phyloP scores from a whole-genome alignment of 768 basidiomycete genomes.

The Suillus hirtellus region DNA sequence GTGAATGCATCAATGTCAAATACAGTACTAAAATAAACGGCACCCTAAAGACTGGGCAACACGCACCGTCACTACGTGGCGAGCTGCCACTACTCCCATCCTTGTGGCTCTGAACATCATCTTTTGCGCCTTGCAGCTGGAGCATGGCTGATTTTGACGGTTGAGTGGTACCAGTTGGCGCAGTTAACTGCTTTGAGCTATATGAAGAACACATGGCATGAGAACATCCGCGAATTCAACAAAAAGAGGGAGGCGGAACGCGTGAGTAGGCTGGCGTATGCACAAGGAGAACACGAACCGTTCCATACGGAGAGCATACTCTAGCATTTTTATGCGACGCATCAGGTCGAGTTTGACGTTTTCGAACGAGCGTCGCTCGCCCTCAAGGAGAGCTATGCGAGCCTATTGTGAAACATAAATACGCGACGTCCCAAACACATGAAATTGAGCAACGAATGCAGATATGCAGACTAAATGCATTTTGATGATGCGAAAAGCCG shows the following conservation, averaged over 20 bases:
- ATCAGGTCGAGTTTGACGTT: conserved; percentile 95
- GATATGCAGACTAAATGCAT: background rate
- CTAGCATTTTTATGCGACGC: conserved; percentile 98
- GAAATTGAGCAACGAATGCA: conserved; percentile 6
- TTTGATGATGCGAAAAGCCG: background rate
- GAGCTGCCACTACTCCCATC: conserved; percentile 82
- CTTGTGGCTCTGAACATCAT: conserved; percentile 71
- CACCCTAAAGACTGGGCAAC: conserved; percentile 10
- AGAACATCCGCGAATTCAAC: conserved; percentile 12
- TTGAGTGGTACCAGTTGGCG: conserved; percentile 55
- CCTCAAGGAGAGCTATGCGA: conserved; percentile 94
- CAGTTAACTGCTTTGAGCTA: conserved; percentile 79
- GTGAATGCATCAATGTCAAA: background rate
- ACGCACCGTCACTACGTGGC: conserved; percentile 79
- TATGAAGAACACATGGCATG: conserved; percentile 36
- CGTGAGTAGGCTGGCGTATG: conserved; percentile 4
- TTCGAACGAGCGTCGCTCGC: conserved; percentile 95
- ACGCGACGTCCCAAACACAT: conserved; percentile 30
- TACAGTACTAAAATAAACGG: conserved; percentile 16
- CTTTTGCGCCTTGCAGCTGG: conserved; percentile 63
- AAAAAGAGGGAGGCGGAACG: conserved; percentile 12
- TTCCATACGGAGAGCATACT: conserved; percentile 95
- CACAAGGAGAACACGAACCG: conserved; percentile 57
- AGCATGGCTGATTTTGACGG: conserved; percentile 66
- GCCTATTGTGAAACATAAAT: conserved; percentile 54